Conservation (phyloP, 2,329 filamentous ascomycete species). For the Zymoseptoria pseudotritici region DNA sequence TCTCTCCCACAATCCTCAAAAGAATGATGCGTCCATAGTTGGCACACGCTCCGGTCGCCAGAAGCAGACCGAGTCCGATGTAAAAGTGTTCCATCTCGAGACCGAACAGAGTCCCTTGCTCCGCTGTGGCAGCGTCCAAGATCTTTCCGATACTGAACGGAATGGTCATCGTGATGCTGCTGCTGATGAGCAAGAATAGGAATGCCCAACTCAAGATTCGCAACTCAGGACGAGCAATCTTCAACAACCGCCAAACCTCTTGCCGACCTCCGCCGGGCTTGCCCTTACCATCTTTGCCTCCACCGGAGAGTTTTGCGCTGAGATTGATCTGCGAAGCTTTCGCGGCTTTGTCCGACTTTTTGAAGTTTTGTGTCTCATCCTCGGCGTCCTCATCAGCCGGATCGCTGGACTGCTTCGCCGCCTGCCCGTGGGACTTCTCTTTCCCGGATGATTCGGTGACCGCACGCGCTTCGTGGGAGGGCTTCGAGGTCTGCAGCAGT, state of each 20-base stretch:
- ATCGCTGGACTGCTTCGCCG: slow-evolving; percentile 15
- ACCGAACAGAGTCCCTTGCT: slow-evolving; percentile 66
- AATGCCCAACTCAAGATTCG: slow-evolving; percentile 75
- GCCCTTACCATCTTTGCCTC: slow-evolving; percentile 49
- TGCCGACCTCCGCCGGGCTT: slow-evolving; percentile 48
- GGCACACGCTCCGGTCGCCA: slow-evolving; percentile 76
- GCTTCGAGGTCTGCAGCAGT: slow-evolving; percentile 15
- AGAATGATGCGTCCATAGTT: slow-evolving; percentile 94
- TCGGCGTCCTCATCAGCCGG: slow-evolving; percentile 33
- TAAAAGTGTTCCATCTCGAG: slow-evolving; percentile 85
- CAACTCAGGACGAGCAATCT: slow-evolving; percentile 79
- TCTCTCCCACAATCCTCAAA: slow-evolving; percentile 86
- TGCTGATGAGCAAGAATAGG: slow-evolving; percentile 78
- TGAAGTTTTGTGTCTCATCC: slow-evolving; percentile 56
- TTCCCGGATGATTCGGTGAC: slow-evolving; percentile 3
- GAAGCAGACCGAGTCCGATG: slow-evolving; percentile 61
- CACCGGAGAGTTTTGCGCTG: slow-evolving; percentile 77
- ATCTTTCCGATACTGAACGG: slow-evolving; percentile 96
- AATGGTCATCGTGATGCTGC: slow-evolving; percentile 88
- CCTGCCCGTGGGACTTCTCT: slow-evolving; percentile 13
- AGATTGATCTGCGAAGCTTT: slow-evolving; percentile 86
- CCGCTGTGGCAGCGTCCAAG: slow-evolving; percentile 80
- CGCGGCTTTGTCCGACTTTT: slow-evolving; percentile 72
- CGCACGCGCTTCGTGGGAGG: slow-evolving; percentile 10
- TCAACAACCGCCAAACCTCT: slow-evolving; percentile 81